phyloP scores from a whole-genome alignment of 495 filamentous ascomycete genomes.

The Rhizodiscina lignyota region DNA sequence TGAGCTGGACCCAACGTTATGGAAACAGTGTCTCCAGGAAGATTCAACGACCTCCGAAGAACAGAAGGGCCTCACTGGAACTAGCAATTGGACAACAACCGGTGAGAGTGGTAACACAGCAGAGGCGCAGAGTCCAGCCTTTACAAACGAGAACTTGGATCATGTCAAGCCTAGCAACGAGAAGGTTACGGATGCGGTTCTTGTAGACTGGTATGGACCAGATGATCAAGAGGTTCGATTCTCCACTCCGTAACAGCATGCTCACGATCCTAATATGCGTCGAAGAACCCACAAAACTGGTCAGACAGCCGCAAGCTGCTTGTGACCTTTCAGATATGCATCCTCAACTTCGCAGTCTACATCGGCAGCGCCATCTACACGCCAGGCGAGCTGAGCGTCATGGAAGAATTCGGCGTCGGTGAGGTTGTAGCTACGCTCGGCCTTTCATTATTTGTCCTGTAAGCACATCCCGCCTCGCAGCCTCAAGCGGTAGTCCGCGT shows the following conservation, averaged over 20 bases:
- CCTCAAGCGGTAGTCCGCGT: too few relatives aligned
- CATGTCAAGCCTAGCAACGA: too few relatives aligned
- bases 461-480: too few relatives aligned
- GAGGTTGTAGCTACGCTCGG: constrained; percentile 7
- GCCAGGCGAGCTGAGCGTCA: constrained; percentile 2
- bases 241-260: too few relatives aligned
- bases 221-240: constrained; percentile 2
- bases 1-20: too few relatives aligned
- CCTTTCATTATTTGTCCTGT: constrained; percentile 6
- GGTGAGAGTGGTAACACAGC: too few relatives aligned
- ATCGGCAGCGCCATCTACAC: constrained; percentile 8
- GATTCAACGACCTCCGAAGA: too few relatives aligned
- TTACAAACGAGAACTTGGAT: too few relatives aligned
- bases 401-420: constrained; percentile 6
- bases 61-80: too few relatives aligned
- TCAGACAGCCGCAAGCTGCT: constrained; percentile 1
- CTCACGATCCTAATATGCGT: background rate
- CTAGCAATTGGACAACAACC: too few relatives aligned
- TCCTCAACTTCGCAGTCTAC: constrained; percentile 7
- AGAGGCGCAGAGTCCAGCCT: too few relatives aligned
- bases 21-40: too few relatives aligned
- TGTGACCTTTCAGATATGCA: constrained; percentile 3
- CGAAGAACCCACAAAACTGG: constrained; percentile 7
- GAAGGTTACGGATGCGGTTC: background rate
- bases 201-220: constrained; percentile 3